A percentile compares a stretch with the other conserved stretches of the same genome.
Conservation (phyloP, 2,329 filamentous ascomycete species). For the Microdochium trichocladiopsis region DNA sequence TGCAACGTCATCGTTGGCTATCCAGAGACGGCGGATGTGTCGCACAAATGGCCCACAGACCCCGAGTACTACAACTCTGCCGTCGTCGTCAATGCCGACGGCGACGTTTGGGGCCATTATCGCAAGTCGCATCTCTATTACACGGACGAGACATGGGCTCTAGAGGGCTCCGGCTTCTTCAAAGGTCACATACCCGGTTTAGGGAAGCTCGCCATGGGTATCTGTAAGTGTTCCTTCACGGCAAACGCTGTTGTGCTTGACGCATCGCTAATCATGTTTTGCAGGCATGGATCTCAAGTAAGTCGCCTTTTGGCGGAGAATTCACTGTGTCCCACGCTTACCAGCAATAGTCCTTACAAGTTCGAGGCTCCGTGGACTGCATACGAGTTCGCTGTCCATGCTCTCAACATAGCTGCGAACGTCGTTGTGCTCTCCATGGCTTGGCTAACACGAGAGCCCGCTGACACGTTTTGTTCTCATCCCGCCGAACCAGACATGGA, state of each 20-base stretch:
- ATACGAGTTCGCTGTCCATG: slow-evolving; percentile 48
- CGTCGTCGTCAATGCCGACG: slow-evolving; percentile 49
- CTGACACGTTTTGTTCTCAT: slow-evolving; percentile 32
- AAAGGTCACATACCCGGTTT: slow-evolving; percentile 35
- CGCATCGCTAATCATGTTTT: slow-evolving; percentile 5
- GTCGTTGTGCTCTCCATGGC: slow-evolving; percentile 71
- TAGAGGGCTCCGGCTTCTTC: slow-evolving; percentile 49
- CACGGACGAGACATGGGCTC: slow-evolving; percentile 55
- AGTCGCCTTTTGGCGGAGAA: slow-evolving; percentile 7
- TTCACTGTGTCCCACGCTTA: slow-evolving; percentile 6
- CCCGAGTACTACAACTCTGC: slow-evolving; percentile 35
- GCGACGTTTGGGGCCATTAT: slow-evolving; percentile 55
- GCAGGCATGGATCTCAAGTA: slow-evolving; percentile 57
- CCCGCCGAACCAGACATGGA: slow-evolving; percentile 61
- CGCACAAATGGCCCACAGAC: slow-evolving; percentile 38
- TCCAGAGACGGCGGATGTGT: slow-evolving; percentile 57
- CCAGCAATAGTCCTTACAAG: slow-evolving; percentile 33
- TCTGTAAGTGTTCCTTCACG: slow-evolving; percentile 35
- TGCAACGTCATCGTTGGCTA: slow-evolving; percentile 67
- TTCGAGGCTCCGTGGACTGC: slow-evolving; percentile 41
- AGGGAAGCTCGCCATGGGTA: slow-evolving; percentile 48
- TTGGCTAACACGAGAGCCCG: slow-evolving; percentile 59
- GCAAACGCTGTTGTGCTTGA: background rate
- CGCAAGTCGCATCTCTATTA: slow-evolving; percentile 52
- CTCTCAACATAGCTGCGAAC: slow-evolving; percentile 47